A percentile compares a stretch with the other conserved stretches of the same genome.
phyloP scores from a whole-genome alignment of 305 asterid genomes.

The Fraxinus sp. region DNA sequence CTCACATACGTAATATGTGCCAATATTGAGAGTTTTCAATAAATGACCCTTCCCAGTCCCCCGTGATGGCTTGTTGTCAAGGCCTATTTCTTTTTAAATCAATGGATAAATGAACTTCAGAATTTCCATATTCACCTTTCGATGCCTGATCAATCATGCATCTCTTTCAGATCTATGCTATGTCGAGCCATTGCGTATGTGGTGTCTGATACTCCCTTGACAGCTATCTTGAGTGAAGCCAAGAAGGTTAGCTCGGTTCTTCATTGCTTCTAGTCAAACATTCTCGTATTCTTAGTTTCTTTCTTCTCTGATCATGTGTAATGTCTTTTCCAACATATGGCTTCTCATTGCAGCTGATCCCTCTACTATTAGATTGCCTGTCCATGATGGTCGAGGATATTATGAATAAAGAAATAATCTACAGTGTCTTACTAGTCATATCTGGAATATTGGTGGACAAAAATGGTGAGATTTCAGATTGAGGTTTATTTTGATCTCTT shows the following conservation, averaged over 20 bases:
- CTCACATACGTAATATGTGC: background rate
- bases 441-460: conserved; percentile 74
- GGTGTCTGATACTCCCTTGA: conserved; percentile 68
- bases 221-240: conserved; percentile 71
- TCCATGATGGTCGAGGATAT: conserved; percentile 53
- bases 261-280: conserved; percentile 14
- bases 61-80: conserved; percentile 7
- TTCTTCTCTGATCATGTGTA: background rate
- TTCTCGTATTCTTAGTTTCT: conserved; percentile 2
- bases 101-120: background rate
- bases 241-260: conserved; percentile 52
- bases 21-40: background rate
- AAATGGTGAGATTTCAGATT: conserved; percentile 53
- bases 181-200: conserved; percentile 72
- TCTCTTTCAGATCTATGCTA: conserved; percentile 67
- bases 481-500: conserved; percentile 9
- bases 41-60: background rate
- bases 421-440: conserved; percentile 60
- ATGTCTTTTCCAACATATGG: conserved; percentile 20
- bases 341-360: conserved; percentile 63
- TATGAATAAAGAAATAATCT: conserved; percentile 57
- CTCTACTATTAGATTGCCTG: conserved; percentile 67
- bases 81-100: background rate
- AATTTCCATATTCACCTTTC: conserved; percentile 4
- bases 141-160: conserved; percentile 24